phyloP scores from a whole-genome alignment of 2,329 filamentous ascomycete genomes.

The Aspergillus brunneoviolaceus region DNA sequence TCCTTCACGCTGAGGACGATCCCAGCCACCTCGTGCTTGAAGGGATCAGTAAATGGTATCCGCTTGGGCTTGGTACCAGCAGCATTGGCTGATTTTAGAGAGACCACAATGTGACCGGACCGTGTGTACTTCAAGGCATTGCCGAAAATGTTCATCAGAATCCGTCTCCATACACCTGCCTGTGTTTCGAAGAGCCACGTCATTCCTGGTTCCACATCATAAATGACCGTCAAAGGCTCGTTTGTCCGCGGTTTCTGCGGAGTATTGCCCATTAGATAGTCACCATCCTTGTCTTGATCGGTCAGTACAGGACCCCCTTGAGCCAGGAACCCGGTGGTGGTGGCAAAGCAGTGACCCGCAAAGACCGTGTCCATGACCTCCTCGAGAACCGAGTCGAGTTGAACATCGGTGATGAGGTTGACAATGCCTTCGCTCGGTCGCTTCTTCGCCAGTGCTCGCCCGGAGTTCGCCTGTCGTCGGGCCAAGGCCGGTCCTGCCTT shows the following conservation, averaged over 20 bases:
- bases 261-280: neutral
- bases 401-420: neutral
- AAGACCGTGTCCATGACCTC: conserved; percentile 9
- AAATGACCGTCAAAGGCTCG: conserved; percentile 3
- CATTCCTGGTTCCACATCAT: conserved; percentile 5
- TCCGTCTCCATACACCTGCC: conserved; percentile 11
- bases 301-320: neutral
- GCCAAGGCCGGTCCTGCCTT: neutral
- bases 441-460: neutral
- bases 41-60: neutral
- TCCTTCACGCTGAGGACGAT: conserved; percentile 28
- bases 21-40: conserved; percentile 4
- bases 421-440: neutral
- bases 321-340: neutral
- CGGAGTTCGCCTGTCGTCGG: neutral
- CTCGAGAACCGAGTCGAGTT: conserved; percentile 2
- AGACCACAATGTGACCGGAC: conserved; percentile 13
- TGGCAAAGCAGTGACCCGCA: conserved; percentile 2
- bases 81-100: conserved; percentile 16
- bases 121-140: conserved; percentile 14
- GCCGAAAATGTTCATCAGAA: conserved; percentile 15
- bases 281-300: neutral
- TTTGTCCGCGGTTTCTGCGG: neutral
- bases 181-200: conserved; percentile 9
- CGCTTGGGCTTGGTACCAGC: neutral